Conservation (phyloP, 768 basidiomycete genomes). For the Xerocomus spinulosus region DNA sequence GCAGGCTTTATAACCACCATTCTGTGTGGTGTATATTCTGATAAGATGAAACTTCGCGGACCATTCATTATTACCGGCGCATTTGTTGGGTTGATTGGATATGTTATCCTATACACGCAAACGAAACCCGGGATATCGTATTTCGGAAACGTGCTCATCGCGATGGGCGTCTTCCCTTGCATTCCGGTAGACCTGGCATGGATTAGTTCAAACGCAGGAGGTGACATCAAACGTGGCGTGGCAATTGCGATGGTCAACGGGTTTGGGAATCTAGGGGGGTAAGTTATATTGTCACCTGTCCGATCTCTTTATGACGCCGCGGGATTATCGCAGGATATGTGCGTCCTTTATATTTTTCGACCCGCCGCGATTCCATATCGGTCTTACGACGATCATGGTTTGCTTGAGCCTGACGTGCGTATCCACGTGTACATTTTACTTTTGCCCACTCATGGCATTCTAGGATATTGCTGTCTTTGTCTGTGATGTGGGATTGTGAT, state of each 20-base stretch:
- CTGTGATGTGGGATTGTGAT: constrained; percentile 44
- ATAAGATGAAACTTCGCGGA: constrained; percentile 39
- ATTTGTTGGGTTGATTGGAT: constrained; percentile 43
- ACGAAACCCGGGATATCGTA: constrained; percentile 29
- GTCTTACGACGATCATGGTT: constrained; percentile 28
- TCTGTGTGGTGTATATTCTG: constrained; percentile 36
- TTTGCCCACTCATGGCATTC: constrained; percentile 24
- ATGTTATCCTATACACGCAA: constrained; percentile 39
- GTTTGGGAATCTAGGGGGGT: constrained; percentile 53
- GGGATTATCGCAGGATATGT: constrained; percentile 28
- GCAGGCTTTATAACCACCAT: constrained; percentile 41
- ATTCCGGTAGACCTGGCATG: constrained; percentile 45
- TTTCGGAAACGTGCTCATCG: constrained; percentile 42
- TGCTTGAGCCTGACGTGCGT: constrained; percentile 25
- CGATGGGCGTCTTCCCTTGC: constrained; percentile 46
- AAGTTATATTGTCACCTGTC: constrained; percentile 15
- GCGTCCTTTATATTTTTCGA: constrained; percentile 39
- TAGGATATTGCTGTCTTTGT: constrained; percentile 34
- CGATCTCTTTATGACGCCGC: not conserved
- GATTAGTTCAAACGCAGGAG: constrained; percentile 51
- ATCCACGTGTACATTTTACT: constrained; percentile 1
- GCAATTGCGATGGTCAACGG: constrained; percentile 50
- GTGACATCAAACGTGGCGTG: constrained; percentile 47
- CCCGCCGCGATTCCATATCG: constrained; percentile 33
- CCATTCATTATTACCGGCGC: constrained; percentile 43